These are phyloP conservation scores for Lathyrus tuberosus DNA, from an alignment of 306 rosid genomes.

Conservation along the genomic window DNA sequence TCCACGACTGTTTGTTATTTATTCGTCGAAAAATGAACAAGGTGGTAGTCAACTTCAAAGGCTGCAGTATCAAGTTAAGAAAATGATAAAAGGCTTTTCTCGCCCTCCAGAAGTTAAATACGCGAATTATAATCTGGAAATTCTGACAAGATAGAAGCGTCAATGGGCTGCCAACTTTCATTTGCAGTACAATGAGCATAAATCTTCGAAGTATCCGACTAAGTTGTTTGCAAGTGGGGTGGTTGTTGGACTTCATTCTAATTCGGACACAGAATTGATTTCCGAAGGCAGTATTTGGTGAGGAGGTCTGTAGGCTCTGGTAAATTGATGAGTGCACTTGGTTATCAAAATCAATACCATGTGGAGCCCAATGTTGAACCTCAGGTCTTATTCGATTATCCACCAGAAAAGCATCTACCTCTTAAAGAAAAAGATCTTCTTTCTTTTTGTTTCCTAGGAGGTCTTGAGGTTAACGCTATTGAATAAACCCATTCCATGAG, in stretches of 20 bases:
- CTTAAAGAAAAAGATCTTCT: slow-evolving; percentile 86
- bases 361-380: slow-evolving; percentile 82
- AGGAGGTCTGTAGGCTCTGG: slow-evolving; percentile 77
- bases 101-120: slow-evolving; percentile 67
- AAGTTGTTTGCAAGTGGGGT: slow-evolving; percentile 92
- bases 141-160: slow-evolving; percentile 90
- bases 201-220: slow-evolving; percentile 82
- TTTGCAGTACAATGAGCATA: slow-evolving; percentile 74
- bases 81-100: too few relatives aligned
- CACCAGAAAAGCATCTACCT: slow-evolving; percentile 94
- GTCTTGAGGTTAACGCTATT: slow-evolving; percentile 88
- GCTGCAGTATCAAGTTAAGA: slow-evolving; percentile 69
- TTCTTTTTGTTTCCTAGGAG: slow-evolving; percentile 98
- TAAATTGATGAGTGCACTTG: slow-evolving; percentile 70
- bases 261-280: slow-evolving; percentile 87
- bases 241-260: slow-evolving; percentile 91
- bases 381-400: too few relatives aligned
- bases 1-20: slow-evolving; percentile 78
- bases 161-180: slow-evolving; percentile 93
- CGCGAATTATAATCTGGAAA: slow-evolving; percentile 83
- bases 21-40: slow-evolving; percentile 67
- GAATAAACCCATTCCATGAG: slow-evolving; percentile 99
- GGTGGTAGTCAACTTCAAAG: slow-evolving; percentile 73
- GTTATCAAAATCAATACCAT: slow-evolving; percentile 70
- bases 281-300: slow-evolving; percentile 64